Conservation (phyloP, 1,139 yeast genomes). For the Suhomyces terraborum region DNA sequence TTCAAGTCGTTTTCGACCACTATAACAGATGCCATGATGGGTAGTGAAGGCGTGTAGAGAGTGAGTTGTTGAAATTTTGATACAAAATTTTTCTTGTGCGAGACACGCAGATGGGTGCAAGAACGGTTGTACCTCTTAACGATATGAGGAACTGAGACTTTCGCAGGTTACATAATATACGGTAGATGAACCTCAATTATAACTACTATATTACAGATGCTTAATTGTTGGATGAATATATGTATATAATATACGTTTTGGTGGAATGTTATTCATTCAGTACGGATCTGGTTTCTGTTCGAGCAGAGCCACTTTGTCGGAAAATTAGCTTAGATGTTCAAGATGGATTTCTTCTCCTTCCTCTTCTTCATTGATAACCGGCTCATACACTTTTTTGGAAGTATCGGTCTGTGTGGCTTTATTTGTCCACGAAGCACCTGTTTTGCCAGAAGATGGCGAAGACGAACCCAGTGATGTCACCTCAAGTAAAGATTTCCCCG, state of each 20-base stretch:
- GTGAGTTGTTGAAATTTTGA: constrained; percentile 10
- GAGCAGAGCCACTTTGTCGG: too few species aligned
- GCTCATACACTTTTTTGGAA: constrained; percentile 20
- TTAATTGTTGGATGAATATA: too few species aligned
- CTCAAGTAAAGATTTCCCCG: constrained; percentile 11
- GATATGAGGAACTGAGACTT: neutral
- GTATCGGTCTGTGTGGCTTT: constrained; percentile 11
- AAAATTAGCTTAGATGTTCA: neutral
- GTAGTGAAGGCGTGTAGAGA: constrained; percentile 1
- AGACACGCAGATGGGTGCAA: constrained; percentile 10
- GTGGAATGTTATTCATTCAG: too few species aligned
- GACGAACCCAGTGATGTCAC: constrained; percentile 3
- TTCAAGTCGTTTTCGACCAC: constrained; percentile 49
- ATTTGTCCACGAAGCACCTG: constrained; percentile 5
- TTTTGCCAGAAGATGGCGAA: neutral
- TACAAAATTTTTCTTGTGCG: constrained; percentile 16
- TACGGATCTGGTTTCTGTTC: too few species aligned
- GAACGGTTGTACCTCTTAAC: too few species aligned
- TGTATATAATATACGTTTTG: too few species aligned
- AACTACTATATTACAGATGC: neutral
- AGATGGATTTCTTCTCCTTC: constrained; percentile 21
- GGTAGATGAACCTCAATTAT: neutral
- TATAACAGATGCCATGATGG: constrained; percentile 46
- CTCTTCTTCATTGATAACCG: constrained; percentile 33
- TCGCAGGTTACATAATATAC: neutral